Base-by-base conservation (phyloP, 176 grass and related monocot species). In the Chrysopogon serrulatus region DNA sequence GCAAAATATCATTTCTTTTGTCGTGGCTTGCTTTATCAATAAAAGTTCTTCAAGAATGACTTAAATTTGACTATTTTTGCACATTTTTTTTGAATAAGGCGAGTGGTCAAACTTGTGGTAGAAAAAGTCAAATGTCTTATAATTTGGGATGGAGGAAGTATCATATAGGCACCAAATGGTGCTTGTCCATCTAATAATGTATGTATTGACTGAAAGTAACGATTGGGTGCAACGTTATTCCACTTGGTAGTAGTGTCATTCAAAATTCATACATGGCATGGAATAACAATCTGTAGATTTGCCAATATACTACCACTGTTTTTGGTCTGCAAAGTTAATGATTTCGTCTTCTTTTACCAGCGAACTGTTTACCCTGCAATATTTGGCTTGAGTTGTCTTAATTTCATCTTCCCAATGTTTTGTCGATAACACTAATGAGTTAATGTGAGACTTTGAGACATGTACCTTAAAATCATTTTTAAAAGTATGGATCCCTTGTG, bases 181-280 rank as follows among this genome's bases (percentile, higher is more conserved):
- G 33, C 9, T 5, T 66, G 35, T 59, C 13, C 3, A 68, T 6
- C 15, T 75, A 19, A 19, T 27, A 68, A 68, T 33, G 14, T 49
- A 68, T 33, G 14, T 49, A 37, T 48, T 51, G 24, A 37, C 21
- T 13, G 8, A 32, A 45, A 27, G 23, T 59, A 49, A 63, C 21
- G 48, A 21, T 48, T 64, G 9, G 43, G 65, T 65, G 42, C 42
- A 37, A 28, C 48, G 64, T 44, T 77, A 69, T 56, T 39, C 67
- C 64, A 16, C 54, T 59, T 35, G 27, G 36, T 37, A 11, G 37
- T 24, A 42, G 27, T 44, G n/a, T 33, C 14, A 60, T 60, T 62
- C 49, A 83, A 74, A 43, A 35, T 74, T 83, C 59, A 40, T 27
- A 36, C 51, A 78, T 85, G 31, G n/a, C 24, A 69, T 60, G 36